Evolutionary conservation across 352 stramenopile genomes (phyloP).

Genomic region (Globisporangium orthogonon): DNA sequence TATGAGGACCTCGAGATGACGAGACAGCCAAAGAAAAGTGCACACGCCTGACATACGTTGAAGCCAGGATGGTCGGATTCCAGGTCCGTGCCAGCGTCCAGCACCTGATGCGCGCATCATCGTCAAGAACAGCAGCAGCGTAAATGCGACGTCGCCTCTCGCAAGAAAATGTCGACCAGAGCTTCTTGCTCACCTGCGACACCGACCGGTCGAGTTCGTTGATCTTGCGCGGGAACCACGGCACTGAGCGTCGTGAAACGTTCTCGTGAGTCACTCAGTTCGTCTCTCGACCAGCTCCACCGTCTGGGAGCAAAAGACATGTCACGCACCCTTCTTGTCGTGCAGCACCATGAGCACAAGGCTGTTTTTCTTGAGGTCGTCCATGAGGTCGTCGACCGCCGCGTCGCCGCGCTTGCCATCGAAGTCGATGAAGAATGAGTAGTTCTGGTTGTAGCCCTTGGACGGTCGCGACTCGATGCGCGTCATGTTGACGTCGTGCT

Average conservation of each 20-base stretch:
- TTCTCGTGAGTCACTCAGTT: not conserved
- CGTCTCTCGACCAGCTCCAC: not conserved
- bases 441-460: conserved; percentile 73
- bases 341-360: conserved; percentile 90
- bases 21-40: not conserved
- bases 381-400: conserved; percentile 81
- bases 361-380: conserved; percentile 80
- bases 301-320: not conserved
- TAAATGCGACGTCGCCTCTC: not conserved
- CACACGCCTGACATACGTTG: conserved; percentile 34
- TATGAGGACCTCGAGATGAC: not conserved
- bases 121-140: not conserved
- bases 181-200: conserved; percentile 11
- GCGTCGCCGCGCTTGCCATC: conserved; percentile 78
- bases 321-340: conserved; percentile 84
- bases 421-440: conserved; percentile 94
- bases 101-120: conserved; percentile 22
- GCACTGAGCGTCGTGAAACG: conserved; percentile 26
- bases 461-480: conserved; percentile 93
- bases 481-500: conserved; percentile 96
- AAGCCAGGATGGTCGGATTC: conserved; percentile 95
- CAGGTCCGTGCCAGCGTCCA: conserved; percentile 93
- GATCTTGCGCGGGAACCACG: conserved; percentile 85
- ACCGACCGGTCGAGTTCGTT: conserved; percentile 73
- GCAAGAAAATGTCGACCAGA: not conserved